These are phyloP conservation scores for Phoenix roebelenii DNA, from an alignment of 176 grass and related monocot species.

Conservation along the genomic window DNA sequence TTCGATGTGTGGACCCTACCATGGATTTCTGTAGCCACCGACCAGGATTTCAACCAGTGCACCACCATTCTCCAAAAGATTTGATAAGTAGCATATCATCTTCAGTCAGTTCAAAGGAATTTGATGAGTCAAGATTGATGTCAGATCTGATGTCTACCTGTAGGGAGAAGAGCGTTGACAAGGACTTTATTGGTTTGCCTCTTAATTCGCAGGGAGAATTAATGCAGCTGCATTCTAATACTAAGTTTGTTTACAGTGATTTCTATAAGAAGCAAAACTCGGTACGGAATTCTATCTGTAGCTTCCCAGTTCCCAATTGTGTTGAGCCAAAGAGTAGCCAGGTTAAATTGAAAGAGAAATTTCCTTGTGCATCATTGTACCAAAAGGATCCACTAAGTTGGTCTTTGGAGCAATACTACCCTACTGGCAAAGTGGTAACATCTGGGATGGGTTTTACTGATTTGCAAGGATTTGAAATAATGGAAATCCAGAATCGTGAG, in stretches of 20 bases:
- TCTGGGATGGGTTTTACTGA: constrained; percentile 13
- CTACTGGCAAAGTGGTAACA: neutral
- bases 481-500: neutral
- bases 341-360: constrained; percentile 13
- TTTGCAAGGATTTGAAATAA: constrained; percentile 9
- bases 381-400: constrained; percentile 16
- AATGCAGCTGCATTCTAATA: neutral
- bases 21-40: neutral
- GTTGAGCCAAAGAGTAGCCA: constrained; percentile 6
- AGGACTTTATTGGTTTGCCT: constrained; percentile 10
- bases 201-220: constrained; percentile 14
- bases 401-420: constrained; percentile 15
- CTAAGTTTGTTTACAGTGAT: constrained; percentile 2
- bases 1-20: too few species aligned
- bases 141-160: constrained; percentile 4
- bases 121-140: neutral
- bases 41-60: constrained; percentile 4
- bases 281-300: neutral
- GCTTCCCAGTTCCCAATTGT: neutral
- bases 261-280: constrained; percentile 4
- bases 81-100: neutral
- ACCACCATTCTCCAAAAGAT: too few species aligned
- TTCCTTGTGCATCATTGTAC: constrained; percentile 11
- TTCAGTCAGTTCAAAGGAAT: constrained; percentile 14
- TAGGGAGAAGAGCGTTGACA: neutral